These are phyloP conservation scores for maize (Zea mays) DNA, from an alignment of 176 grass and related monocot species.

Conservation along the genomic window DNA sequence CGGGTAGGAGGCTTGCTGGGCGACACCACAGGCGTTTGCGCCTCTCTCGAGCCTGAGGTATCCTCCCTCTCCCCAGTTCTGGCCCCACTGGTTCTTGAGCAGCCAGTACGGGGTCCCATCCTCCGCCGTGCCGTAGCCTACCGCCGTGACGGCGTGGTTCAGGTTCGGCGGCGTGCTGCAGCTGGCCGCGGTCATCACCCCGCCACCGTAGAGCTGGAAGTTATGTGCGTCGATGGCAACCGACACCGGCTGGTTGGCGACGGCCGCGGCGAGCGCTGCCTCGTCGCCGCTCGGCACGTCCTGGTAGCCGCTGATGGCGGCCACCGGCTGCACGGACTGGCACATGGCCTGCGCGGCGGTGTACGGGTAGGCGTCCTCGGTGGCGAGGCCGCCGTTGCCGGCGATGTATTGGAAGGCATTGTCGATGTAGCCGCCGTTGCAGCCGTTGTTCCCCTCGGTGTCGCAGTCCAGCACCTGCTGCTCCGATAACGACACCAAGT, in stretches of 20 bases:
- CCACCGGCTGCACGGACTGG: neutral
- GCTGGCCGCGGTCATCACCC: neutral
- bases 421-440: slow-evolving; percentile 23
- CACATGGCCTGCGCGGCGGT: neutral
- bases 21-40: neutral
- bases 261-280: neutral
- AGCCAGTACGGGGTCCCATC: slow-evolving; percentile 6
- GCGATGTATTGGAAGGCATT: slow-evolving; percentile 30
- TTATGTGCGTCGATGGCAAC: neutral
- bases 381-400: neutral
- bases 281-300: neutral
- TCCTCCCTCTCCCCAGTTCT: neutral
- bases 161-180: neutral
- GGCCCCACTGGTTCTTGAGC: neutral
- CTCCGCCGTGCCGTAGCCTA: neutral
- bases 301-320: neutral
- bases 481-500: slow-evolving; percentile 20
- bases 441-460: slow-evolving; percentile 7
- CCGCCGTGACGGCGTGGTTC: neutral
- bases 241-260: neutral
- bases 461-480: slow-evolving; percentile 33
- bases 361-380: slow-evolving; percentile 10
- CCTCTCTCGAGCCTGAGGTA: slow-evolving; percentile 11
- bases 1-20: neutral
- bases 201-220: neutral